Evolutionary conservation across 1,284 basidiomycete genomes (phyloP).

Genomic region (Prillingera fragicola): DNA sequence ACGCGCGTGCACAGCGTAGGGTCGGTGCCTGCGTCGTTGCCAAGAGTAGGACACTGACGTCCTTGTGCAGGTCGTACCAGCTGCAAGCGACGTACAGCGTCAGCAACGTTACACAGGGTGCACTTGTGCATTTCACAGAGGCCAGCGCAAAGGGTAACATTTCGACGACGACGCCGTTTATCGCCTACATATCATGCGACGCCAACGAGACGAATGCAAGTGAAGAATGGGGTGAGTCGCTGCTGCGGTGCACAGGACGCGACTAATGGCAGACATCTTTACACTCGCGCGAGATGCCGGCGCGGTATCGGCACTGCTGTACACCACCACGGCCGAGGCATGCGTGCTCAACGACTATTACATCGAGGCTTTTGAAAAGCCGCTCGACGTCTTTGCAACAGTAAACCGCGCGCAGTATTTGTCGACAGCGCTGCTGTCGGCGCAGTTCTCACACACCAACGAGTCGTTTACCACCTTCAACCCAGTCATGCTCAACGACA

Average conservation of each 20-base stretch:
- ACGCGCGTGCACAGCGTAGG: not conserved
- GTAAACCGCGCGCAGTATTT: constrained; percentile 11
- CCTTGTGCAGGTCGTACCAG: constrained; percentile 37
- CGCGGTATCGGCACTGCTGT: constrained; percentile 75
- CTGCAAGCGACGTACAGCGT: constrained; percentile 39
- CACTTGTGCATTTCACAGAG: constrained; percentile 72
- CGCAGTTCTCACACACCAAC: constrained; percentile 58
- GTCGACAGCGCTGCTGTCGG: constrained; percentile 52
- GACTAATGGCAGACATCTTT: constrained; percentile 59
- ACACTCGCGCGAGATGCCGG: constrained; percentile 69
- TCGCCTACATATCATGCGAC: constrained; percentile 79
- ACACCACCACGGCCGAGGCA: constrained; percentile 62
- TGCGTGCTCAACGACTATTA: constrained; percentile 72
- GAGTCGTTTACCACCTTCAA: constrained; percentile 47
- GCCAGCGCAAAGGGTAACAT: constrained; percentile 50
- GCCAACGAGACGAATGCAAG: constrained; percentile 59
- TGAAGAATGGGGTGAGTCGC: constrained; percentile 37
- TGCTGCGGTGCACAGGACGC: constrained; percentile 27
- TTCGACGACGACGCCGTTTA: constrained; percentile 66
- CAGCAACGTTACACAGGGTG: constrained; percentile 55
- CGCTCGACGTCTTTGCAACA: constrained; percentile 68
- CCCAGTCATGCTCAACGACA: constrained; percentile 15
- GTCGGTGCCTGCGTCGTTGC: too few relatives aligned
- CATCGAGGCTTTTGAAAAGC: constrained; percentile 60
- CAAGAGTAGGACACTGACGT: too few relatives aligned